These are phyloP conservation scores for Lactarius hatsudake DNA, from an alignment of 768 basidiomycete species.

Conservation along the genomic window DNA sequence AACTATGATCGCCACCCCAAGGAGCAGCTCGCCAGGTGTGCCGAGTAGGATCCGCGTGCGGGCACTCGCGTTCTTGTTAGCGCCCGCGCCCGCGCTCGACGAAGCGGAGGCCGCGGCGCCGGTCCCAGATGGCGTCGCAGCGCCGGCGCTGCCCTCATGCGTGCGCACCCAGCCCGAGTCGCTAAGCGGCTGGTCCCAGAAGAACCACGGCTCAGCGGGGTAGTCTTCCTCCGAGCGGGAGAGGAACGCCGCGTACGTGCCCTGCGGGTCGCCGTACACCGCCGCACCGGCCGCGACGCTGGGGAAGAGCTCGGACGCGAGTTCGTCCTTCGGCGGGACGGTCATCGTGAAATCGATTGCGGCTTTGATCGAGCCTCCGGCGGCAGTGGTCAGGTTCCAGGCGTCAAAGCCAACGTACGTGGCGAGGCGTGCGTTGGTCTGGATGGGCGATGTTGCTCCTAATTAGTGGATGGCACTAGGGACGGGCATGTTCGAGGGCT, in stretches of 20 bases:
- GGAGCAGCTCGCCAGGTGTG: neutral
- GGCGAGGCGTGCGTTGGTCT: conserved; percentile 34
- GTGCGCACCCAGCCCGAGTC: conserved; percentile 9
- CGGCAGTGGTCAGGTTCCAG: conserved; percentile 32
- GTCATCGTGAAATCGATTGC: conserved; percentile 36
- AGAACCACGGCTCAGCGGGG: conserved; percentile 21
- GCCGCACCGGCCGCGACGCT: conserved; percentile 30
- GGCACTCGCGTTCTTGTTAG: neutral
- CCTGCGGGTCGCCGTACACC: conserved; percentile 35
- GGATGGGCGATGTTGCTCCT: neutral
- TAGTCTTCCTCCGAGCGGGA: conserved; percentile 9
- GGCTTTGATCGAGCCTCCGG: conserved; percentile 32
- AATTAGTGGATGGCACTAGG: neutral
- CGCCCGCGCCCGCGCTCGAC: neutral
- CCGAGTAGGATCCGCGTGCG: neutral
- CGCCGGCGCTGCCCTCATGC: neutral
- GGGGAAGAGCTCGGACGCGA: conserved; percentile 29
- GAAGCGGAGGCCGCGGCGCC: neutral
- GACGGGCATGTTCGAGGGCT: conserved; percentile 13
- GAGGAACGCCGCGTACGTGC: conserved; percentile 32
- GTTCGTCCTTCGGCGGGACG: conserved; percentile 26
- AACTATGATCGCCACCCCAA: neutral
- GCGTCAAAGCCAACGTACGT: conserved; percentile 30
- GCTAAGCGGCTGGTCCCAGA: conserved; percentile 25
- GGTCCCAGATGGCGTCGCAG: neutral